Evolutionary conservation across 306 rosid species (phyloP), one percentile per base, ranked within the genome.

Genomic region (Mucuna pruriens): DNA sequence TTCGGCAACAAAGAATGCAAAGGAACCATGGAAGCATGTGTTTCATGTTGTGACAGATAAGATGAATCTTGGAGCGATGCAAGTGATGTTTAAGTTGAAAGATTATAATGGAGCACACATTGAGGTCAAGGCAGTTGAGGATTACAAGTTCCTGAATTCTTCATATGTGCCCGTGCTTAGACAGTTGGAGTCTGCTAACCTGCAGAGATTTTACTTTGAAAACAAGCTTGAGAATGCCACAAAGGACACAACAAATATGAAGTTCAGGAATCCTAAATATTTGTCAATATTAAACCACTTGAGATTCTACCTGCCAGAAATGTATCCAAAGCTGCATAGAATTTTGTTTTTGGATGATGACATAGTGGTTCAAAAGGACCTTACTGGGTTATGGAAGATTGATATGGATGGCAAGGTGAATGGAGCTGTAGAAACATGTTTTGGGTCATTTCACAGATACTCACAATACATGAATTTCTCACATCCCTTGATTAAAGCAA

Each of bases 1-100:
- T 80, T 92, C 97, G 2, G 92, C 94, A 0, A 91, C 90, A 62
- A 88, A 87, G 87, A 86, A 92, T 31, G 94, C 97, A 3, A 88
- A 88, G 75, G 97, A 92, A 81, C 97, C 97, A 0, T 89, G 92
- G 93, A 90, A 92, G 62, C 97, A 92, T 12, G 97, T 92, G 58
- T 92, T 92, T 77, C 97, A 92, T 86, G 93, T 92, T 49, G 97
- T 92, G 16, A 92, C 97, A 8, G 97, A 92, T 74, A 92, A 92
- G 89, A 90, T 92, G 94, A 92, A 92, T 83, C 95, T 92, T 10
- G 97, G 97, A 52, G 97, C 97, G 26, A 92, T 92, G 97, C 94
- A 92, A 83, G 95, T 92, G 63, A 87, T 90, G 93, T 92, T 90
- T 82, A 90, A 89, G 81, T 80, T 88, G 79, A 92, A 92, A 84